Evolutionary conservation across 352 stramenopile species (phyloP), one percentile per base, ranked within the genome.

Genomic region (Phytopythium oedochilum): DNA sequence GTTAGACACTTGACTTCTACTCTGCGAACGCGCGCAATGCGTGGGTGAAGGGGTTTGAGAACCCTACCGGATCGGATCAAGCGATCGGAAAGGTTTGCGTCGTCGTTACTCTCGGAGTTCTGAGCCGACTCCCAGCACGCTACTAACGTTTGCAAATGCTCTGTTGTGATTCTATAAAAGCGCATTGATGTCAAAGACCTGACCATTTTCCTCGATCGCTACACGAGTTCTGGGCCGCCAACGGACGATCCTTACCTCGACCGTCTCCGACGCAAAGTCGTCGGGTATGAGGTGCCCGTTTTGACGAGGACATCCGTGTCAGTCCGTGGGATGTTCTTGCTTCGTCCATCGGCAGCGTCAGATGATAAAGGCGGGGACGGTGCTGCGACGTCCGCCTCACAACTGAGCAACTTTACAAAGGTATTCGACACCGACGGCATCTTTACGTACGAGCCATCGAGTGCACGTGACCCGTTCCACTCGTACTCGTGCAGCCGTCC

Each of bases 191-290:
- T 70, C 5, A 88, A 85, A 42, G 85, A 94, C 43, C 52, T 94
- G 22, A 93, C 85, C 1, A 88, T 93, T 44, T 94, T 94, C 40
- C 53, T 94, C 2, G 85, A 94, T 66, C 69, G 85, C 28, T 94
- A 93, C 59, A 89, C 75, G 4, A 86, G 65, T 54, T 75, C 88
- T 17, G 64, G 64, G 5, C 66, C 69, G 36, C 29, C 57, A 20
- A 83, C 68, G 20, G 35, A 64, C 17, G 31, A 43, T 15, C 53
- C 10, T 22, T 68, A 54, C 14, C 53, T 61, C 15, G 60, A 70
- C 6, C 46, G 55, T 2, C 70, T 89, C 26, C 79, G 80, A 22
- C 80, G 84, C 5, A 87, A 87, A 53, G 83, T 92, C 11, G 53
- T 90, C 23, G 83, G 85, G 4, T 94, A 94, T 50, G 85, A 94